These are phyloP conservation scores for Coniochaeta sp. DNA, from an alignment of 2,329 filamentous ascomycete genomes.

Conservation along the genomic window DNA sequence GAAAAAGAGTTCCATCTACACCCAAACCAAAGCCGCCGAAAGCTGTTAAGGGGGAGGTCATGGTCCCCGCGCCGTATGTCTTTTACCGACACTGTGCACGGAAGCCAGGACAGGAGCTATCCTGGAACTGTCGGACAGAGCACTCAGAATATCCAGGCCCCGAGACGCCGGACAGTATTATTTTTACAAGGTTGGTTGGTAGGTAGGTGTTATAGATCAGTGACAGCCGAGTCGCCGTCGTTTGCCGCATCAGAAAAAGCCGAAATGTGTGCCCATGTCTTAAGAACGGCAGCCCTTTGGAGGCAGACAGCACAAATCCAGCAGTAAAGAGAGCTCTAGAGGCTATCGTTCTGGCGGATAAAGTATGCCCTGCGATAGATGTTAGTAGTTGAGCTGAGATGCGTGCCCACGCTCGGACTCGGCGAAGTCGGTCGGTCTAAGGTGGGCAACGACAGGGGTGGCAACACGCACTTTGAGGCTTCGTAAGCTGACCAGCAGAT, in stretches of 20 bases:
- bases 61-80: not conserved
- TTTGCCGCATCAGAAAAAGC: conserved; percentile 7
- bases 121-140: not conserved
- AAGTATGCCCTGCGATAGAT: conserved; percentile 45
- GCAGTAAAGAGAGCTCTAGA: conserved; percentile 5
- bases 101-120: not conserved
- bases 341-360: conserved; percentile 44
- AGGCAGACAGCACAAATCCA: not conserved
- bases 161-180: conserved; percentile 5
- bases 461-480: conserved; percentile 53
- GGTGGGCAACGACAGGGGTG: not conserved
- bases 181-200: not conserved
- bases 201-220: not conserved
- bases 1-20: not conserved
- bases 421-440: not conserved
- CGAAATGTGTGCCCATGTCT: not conserved
- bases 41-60: not conserved
- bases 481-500: conserved; percentile 90
- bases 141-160: not conserved
- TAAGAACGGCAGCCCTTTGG: not conserved
- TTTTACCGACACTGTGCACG: not conserved
- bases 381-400: conserved; percentile 12
- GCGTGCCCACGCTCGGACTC: not conserved
- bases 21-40: not conserved
- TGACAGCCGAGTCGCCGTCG: conserved; percentile 20